These are phyloP conservation scores for Arthrocladium fulminans DNA, from an alignment of 2,329 filamentous ascomycete genomes.

Conservation along the genomic window DNA sequence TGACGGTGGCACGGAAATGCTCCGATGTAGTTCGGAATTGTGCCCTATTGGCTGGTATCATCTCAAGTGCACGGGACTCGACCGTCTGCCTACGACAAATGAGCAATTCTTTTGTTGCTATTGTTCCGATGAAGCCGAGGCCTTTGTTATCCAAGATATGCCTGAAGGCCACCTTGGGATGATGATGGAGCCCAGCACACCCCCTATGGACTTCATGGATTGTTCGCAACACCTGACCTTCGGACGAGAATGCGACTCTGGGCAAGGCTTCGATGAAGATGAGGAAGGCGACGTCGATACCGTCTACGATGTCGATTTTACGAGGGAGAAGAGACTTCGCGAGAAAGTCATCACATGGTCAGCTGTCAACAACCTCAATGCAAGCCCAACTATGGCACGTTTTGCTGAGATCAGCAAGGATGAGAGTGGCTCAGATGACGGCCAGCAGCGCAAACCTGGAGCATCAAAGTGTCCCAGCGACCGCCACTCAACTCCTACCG, in stretches of 20 bases:
- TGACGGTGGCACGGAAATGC: slow-evolving; percentile 10
- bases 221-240: too few relatives aligned
- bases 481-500: background rate
- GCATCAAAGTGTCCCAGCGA: background rate
- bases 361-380: background rate
- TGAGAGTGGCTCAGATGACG: background rate
- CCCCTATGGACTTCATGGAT: too few relatives aligned
- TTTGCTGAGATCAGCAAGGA: background rate
- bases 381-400: background rate
- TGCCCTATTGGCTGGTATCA: slow-evolving; percentile 17
- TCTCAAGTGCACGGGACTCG: slow-evolving; percentile 14
- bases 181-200: background rate
- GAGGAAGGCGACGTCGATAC: background rate
- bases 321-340: background rate
- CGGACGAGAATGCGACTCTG: background rate
- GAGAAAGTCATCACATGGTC: background rate
- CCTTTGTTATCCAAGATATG: background rate
- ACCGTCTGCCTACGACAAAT: slow-evolving; percentile 6
- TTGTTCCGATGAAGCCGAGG: slow-evolving; percentile 8
- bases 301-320: background rate
- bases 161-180: background rate
- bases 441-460: background rate
- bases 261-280: background rate
- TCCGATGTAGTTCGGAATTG: slow-evolving; percentile 12
- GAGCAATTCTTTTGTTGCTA: slow-evolving; percentile 13